phyloP scores from a whole-genome alignment of 371 early-diverging fungal species.

The Funneliformis caledonium region DNA sequence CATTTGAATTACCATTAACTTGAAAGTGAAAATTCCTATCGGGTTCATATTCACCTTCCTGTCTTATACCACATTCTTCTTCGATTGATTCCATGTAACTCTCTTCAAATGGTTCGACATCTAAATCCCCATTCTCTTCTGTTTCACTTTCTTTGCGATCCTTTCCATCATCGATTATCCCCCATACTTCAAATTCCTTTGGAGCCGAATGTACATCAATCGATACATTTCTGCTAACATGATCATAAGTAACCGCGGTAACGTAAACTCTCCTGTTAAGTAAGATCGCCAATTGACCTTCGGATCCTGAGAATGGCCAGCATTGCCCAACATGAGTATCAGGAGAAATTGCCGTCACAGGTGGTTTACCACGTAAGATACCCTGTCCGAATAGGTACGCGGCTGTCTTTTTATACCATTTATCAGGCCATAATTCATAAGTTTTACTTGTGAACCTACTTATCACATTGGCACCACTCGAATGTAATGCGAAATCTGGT shows the following conservation, averaged over 20 bases:
- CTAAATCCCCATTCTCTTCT: neutral
- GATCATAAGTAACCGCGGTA: slow-evolving; percentile 71
- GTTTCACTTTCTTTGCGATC: neutral
- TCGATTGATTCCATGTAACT: slow-evolving; percentile 8
- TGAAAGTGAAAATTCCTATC: neutral
- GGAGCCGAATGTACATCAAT: slow-evolving; percentile 66
- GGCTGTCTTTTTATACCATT: slow-evolving; percentile 36
- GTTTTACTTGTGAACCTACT: slow-evolving; percentile 61
- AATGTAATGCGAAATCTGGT: slow-evolving; percentile 72
- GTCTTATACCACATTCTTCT: slow-evolving; percentile 7
- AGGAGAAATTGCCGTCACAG: slow-evolving; percentile 58
- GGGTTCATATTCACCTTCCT: neutral
- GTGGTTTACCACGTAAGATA: slow-evolving; percentile 44
- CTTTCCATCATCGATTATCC: slow-evolving; percentile 49
- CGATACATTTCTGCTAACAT: slow-evolving; percentile 58
- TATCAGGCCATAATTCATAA: slow-evolving; percentile 49
- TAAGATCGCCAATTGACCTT: slow-evolving; percentile 66
- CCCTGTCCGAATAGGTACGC: slow-evolving; percentile 19
- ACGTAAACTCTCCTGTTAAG: slow-evolving; percentile 60
- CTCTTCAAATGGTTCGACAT: neutral
- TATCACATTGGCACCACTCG: slow-evolving; percentile 69
- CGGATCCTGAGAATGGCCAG: slow-evolving; percentile 71
- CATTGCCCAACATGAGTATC: slow-evolving; percentile 67
- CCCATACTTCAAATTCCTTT: slow-evolving; percentile 71
- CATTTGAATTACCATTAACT: neutral